Conservation (phyloP, 768 basidiomycete genomes). For the Pulveroboletus sp. region DNA sequence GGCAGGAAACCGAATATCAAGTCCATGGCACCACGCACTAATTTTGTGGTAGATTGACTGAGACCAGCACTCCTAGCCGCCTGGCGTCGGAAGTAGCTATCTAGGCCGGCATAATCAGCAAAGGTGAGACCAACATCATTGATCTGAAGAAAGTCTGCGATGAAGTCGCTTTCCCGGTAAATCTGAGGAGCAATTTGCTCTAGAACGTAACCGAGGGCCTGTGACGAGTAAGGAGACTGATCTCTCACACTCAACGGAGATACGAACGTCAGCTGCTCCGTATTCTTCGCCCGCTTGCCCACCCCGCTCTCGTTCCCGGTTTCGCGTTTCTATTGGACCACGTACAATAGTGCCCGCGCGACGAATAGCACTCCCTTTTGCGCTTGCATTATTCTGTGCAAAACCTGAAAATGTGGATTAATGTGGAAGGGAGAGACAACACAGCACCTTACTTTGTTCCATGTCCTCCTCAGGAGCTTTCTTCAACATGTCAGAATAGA, state of each 20-base stretch:
- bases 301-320: constrained; percentile 45
- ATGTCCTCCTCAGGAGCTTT: constrained; percentile 67
- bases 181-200: constrained; percentile 72
- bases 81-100: constrained; percentile 91
- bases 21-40: constrained; percentile 87
- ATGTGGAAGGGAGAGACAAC: neutral
- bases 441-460: constrained; percentile 52
- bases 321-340: constrained; percentile 57
- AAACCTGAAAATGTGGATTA: constrained; percentile 39
- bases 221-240: constrained; percentile 1
- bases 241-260: neutral
- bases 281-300: constrained; percentile 54
- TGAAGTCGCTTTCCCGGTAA: constrained; percentile 83
- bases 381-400: constrained; percentile 24
- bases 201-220: constrained; percentile 74
- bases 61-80: constrained; percentile 71
- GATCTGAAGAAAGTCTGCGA: constrained; percentile 88
- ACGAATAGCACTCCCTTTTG: constrained; percentile 59
- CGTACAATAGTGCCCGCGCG: constrained; percentile 85
- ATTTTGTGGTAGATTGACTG: constrained; percentile 65
- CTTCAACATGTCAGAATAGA: constrained; percentile 56
- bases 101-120: constrained; percentile 91
- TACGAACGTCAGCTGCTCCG: constrained; percentile 64
- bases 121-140: constrained; percentile 86
- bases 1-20: constrained; percentile 92